Base-by-base conservation (phyloP, 306 rosid species). In the Potentilla sterilis region DNA sequence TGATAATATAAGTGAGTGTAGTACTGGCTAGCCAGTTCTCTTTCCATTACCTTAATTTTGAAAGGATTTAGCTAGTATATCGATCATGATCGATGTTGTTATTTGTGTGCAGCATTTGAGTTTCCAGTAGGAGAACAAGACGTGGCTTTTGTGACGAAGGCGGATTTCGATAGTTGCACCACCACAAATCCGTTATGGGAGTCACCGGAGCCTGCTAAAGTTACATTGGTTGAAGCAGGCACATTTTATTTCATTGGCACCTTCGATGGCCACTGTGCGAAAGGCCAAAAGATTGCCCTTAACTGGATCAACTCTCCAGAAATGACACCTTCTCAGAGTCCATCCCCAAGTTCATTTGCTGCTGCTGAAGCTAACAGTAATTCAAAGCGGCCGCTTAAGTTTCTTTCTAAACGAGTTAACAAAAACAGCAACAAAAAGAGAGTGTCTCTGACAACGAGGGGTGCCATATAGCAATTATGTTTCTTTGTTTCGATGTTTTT, bases 221-320 rank as follows among this genome's bases (percentile, higher is more conserved):
- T 51, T 16, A 13, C 52, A 13, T 6, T 13, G 0, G 55, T 40
- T 35, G 21, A 15, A 7, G 18, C 64, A 1, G 82, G 84, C 1
- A 71, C 69, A 0, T 73, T 77, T 55, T 83, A 49, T 58, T 83
- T 83, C 73, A 72, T 79, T 35, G 87, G 91, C 71, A 48, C 77
- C 46, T 18, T 81, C 70, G 2, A 66, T 4, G 70, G 41, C 34
- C 88, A 85, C 75, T 89, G 93, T 72, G 10, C 6, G n/a, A 24
- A 63, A 52, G 88, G 91, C 34, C 93, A 89, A 76, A 89, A 87
- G 85, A 55, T 89, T 42, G 78, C 70, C 47, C 21, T 87, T 47
- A 59, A 59, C 62, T 54, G 61, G 61, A 78, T 79, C 84, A 9
- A n/a, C 22, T 32, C 80, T 21, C 22, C 73, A 38, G 19, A 80